Percentiles rank a stretch among this genome's conserved stretches.
Evolutionary conservation across 331 rosid genomes (phyloP).

Genomic region (Rosa hybrid): DNA sequence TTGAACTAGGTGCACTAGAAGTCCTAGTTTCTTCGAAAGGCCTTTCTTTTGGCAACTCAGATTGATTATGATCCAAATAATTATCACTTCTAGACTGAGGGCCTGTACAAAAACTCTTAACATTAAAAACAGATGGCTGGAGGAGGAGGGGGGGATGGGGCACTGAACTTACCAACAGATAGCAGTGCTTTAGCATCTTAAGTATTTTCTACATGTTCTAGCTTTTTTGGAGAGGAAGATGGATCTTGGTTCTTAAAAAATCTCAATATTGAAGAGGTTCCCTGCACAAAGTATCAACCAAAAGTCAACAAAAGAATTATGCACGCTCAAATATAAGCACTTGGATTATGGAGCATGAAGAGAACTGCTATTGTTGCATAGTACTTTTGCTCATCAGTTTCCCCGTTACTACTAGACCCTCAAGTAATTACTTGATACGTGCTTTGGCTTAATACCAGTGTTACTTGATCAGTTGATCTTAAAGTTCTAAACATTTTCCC

Average conservation of each 20-base stretch:
- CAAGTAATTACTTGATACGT: not conserved
- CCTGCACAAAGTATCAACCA: constrained; percentile 42
- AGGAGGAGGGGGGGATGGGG: constrained; percentile 5
- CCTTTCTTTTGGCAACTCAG: constrained; percentile 30
- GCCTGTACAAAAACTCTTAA: constrained; percentile 29
- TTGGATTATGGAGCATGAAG: not conserved
- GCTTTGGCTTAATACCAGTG: not conserved
- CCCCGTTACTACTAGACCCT: not conserved
- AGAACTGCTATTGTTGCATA: not conserved
- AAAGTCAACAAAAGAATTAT: not conserved
- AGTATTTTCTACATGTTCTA: constrained; percentile 38
- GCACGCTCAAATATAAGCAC: not conserved
- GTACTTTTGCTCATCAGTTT: not conserved
- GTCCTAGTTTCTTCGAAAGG: constrained; percentile 33
- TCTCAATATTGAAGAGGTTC: constrained; percentile 59
- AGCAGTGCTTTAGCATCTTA: constrained; percentile 36
- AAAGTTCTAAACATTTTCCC: not conserved
- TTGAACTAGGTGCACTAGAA: constrained; percentile 12
- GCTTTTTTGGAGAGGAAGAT: constrained; percentile 44
- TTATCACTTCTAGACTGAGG: constrained; percentile 26
- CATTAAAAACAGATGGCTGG: not conserved
- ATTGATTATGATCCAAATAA: constrained; percentile 28
- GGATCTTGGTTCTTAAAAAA: constrained; percentile 52
- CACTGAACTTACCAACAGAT: constrained; percentile 38
- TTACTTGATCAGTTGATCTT: not conserved